phyloP scores from a whole-genome alignment of 371 early-diverging fungal species.

The Funneliformis caledonium region DNA sequence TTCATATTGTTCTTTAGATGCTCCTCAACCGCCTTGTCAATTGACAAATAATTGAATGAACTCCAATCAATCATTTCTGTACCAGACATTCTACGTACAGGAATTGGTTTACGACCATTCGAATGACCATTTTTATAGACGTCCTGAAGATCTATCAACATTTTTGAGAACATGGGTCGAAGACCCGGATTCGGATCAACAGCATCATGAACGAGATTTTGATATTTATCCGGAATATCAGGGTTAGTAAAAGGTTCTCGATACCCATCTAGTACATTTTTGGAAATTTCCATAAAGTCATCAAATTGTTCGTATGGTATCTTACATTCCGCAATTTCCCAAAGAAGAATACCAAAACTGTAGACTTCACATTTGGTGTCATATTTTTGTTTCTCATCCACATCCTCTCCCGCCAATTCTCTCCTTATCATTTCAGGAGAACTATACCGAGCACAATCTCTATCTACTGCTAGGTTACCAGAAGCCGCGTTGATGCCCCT shows the following conservation, averaged over 20 bases:
- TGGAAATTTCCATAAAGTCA: slow-evolving; percentile 17
- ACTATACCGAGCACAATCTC: slow-evolving; percentile 3
- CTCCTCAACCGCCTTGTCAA: background rate
- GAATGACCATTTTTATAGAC: background rate
- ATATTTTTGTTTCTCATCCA: background rate
- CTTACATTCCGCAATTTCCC: slow-evolving; percentile 34
- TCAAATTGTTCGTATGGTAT: slow-evolving; percentile 1
- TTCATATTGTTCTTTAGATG: background rate
- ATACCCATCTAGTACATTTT: background rate
- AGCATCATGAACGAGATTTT: background rate
- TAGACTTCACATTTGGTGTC: slow-evolving; percentile 32
- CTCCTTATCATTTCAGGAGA: slow-evolving; percentile 22
- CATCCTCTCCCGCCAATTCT: background rate
- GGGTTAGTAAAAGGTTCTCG: background rate
- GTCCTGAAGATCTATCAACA: background rate
- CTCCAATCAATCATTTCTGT: background rate
- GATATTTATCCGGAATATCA: background rate
- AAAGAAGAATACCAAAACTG: slow-evolving; percentile 37
- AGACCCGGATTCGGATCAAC: background rate
- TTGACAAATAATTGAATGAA: background rate
- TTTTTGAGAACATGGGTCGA: slow-evolving; percentile 12
- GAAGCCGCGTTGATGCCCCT: background rate
- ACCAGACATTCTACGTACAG: background rate
- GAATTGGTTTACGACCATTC: no score
- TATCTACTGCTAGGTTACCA: background rate